phyloP scores from a whole-genome alignment of 139 green algal species.

The Tetradesmus obliquus region DNA sequence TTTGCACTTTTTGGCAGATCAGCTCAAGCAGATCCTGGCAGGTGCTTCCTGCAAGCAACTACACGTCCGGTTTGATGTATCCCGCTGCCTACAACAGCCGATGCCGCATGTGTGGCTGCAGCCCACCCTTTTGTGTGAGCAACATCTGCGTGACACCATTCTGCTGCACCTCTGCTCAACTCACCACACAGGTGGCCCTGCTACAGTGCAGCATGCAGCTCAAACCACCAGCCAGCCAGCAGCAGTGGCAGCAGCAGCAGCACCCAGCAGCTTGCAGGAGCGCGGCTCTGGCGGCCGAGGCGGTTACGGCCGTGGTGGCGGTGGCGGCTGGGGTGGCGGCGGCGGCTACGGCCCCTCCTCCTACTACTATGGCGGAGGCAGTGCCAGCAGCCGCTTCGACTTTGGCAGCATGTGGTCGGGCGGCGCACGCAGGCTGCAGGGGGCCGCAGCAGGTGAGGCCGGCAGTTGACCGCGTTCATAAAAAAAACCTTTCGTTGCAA shows the following conservation, averaged over 20 bases:
- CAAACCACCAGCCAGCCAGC: neutral
- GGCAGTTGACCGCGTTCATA: no score
- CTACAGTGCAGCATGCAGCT: neutral
- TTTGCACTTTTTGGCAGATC: no score
- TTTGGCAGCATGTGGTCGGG: neutral
- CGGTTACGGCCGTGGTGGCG: neutral
- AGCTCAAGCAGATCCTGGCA: no score
- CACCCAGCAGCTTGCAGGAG: neutral
- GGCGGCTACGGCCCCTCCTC: neutral
- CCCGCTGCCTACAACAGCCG: no score
- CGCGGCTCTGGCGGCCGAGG: neutral
- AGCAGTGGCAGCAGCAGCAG: no score
- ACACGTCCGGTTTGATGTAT: no score
- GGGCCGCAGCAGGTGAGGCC: no score
- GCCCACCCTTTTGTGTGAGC: no score
- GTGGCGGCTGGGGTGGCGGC: neutral
- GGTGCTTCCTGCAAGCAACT: no score
- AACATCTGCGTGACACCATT: neutral
- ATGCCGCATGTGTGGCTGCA: no score
- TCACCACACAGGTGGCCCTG: neutral
- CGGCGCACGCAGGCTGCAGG: neutral
- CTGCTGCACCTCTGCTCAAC: neutral
- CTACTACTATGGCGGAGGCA: neutral
- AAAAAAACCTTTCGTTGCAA: no score
- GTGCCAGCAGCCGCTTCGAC: neutral